Base-by-base conservation (phyloP, 225 moss, liverwort and hornwort genomes). In the Climacium dendroides region DNA sequence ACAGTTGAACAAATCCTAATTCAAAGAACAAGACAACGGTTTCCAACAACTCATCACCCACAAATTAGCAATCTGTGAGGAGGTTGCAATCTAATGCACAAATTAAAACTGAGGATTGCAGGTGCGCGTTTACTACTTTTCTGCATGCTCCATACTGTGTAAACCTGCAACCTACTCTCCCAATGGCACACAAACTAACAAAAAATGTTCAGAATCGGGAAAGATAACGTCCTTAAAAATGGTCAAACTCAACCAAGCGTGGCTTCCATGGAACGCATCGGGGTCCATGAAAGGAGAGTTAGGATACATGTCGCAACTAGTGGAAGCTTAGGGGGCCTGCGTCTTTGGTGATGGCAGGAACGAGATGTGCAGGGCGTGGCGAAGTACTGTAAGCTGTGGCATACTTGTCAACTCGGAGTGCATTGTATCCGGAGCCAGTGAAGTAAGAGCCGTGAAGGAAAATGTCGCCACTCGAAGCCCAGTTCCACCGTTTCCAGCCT, bases 401-500 rank as follows among this genome's bases (percentile, higher is more conserved):
- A 7, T 93, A 93, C 45, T 83, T 26, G n/a, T 75, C 71, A 2
- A 67, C 52, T 15, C 1, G 55, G 61, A 39, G 43, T 5, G 73
- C 76, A 28, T 18, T 29, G 22, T 74, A 76, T 34, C 92, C 90
- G 5, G 92, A 93, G 74, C 90, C 89, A 3, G 83, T 88, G 90
- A 93, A 93, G 71, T 79, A 89, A 16, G 92, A 41, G 11, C 90
- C 90, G 1, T 47, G 74, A 10, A 85, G 58, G 60, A 93, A 92
- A 15, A 89, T 34, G 65, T 93, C 90, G 24, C 85, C 89, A 30
- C 62, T 76, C 22, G 89, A 90, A 18, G 74, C 89, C 92, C 93
- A 93, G 54, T 92, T 78, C 92, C 93, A 93, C 28, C 35, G 90
- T 64, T 91, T 41, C 93, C 93, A 93, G 25, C 89, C 92, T 39